These are phyloP conservation scores for Daldinia caldariorum DNA, from an alignment of 495 filamentous ascomycete species.

Conservation along the genomic window DNA sequence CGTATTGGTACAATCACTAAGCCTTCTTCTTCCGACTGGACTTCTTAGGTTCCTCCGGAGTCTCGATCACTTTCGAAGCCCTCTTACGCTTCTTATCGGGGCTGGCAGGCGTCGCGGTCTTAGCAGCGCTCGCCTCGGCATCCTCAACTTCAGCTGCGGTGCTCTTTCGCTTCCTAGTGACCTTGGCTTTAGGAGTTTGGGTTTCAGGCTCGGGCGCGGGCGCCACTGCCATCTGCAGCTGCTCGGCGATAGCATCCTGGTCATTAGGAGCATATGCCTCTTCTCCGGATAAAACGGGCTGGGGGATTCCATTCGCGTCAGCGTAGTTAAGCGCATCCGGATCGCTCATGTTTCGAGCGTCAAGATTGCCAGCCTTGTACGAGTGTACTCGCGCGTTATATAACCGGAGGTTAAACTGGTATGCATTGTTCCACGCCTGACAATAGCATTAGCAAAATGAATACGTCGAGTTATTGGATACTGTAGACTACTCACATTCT, in stretches of 20 bases:
- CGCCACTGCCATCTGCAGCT: constrained; percentile 58
- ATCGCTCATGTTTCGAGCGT: constrained; percentile 70
- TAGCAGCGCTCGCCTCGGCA: constrained; percentile 55
- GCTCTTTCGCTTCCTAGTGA: constrained; percentile 61
- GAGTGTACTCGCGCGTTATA: constrained; percentile 77
- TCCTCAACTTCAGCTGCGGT: constrained; percentile 61
- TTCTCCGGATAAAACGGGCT: constrained; percentile 54
- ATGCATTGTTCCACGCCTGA: constrained; percentile 77
- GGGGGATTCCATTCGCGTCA: constrained; percentile 61
- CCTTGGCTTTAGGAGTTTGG: constrained; percentile 61
- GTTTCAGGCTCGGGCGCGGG: constrained; percentile 52
- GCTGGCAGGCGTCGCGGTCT: constrained; percentile 60
- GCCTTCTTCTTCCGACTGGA: constrained; percentile 61
- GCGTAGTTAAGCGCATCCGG: constrained; percentile 66
- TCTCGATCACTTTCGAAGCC: constrained; percentile 56
- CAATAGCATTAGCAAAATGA: constrained; percentile 18
- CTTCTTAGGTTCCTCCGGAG: constrained; percentile 62
- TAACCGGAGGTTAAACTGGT: constrained; percentile 76
- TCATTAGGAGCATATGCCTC: constrained; percentile 65
- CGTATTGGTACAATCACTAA: neutral
- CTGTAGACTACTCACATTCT: constrained; percentile 66
- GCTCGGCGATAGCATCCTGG: constrained; percentile 67
- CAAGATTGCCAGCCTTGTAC: constrained; percentile 73
- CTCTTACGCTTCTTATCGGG: constrained; percentile 76
- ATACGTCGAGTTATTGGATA: neutral